A percentile compares a stretch with the other conserved stretches of the same genome.
These are phyloP conservation scores for Lophiotrema nucula DNA, from an alignment of 495 filamentous ascomycete species.

Conservation along the genomic window DNA sequence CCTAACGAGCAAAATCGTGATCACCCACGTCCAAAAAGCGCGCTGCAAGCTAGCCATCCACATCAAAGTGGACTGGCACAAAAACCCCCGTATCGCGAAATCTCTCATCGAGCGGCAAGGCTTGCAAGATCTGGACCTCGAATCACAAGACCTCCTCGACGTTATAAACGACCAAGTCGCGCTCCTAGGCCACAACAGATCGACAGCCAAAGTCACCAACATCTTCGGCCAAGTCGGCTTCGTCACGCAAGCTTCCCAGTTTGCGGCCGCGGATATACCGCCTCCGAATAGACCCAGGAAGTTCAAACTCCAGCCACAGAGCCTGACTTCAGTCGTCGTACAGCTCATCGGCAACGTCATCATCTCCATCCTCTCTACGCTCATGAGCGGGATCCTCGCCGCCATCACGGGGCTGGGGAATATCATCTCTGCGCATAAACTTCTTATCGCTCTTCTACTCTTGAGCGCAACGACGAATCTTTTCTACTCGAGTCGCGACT, in stretches of 20 bases:
- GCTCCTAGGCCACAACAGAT: constrained; percentile 73
- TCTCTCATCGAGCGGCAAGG: constrained; percentile 77
- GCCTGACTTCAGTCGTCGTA: constrained; percentile 64
- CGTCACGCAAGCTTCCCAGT: constrained; percentile 64
- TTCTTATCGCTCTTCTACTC: constrained; percentile 67
- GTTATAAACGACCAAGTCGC: constrained; percentile 84
- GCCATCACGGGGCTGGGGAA: constrained; percentile 63
- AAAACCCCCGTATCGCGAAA: constrained; percentile 61
- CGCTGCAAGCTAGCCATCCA: constrained; percentile 89
- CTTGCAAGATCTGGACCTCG: constrained; percentile 72
- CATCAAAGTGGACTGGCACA: constrained; percentile 82
- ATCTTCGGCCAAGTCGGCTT: constrained; percentile 87
- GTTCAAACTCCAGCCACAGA: constrained; percentile 64
- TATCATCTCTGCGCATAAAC: constrained; percentile 67
- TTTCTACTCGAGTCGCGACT: constrained; percentile 65
- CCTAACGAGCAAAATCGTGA: constrained; percentile 85
- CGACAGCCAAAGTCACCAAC: constrained; percentile 84
- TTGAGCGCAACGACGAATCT: constrained; percentile 68
- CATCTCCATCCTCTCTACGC: constrained; percentile 66
- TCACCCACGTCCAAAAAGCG: constrained; percentile 87
- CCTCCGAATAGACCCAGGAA: constrained; percentile 46
- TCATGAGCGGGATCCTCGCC: constrained; percentile 72
- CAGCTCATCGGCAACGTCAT: constrained; percentile 66
- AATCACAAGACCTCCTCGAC: constrained; percentile 81
- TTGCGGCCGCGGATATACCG: constrained; percentile 50